Conservation (phyloP, 1,139 yeast species). For the Geotrichum europaeum region DNA sequence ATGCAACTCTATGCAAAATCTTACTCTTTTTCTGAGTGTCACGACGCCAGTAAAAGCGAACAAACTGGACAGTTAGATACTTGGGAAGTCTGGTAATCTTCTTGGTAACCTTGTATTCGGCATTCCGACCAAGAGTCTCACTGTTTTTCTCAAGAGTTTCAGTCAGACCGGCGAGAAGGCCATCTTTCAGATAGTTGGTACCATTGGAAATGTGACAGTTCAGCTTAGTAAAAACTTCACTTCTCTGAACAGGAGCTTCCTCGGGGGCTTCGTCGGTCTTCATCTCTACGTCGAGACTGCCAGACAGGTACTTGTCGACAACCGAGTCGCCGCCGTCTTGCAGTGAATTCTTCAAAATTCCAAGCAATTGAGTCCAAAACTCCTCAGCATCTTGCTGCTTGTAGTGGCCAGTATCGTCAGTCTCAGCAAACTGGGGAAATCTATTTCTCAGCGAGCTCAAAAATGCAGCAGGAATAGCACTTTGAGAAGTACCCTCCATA, state of each 20-base stretch:
- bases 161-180: conserved; percentile 64
- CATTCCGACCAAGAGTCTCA: conserved; percentile 60
- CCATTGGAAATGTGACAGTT: conserved; percentile 82
- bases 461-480: conserved; percentile 51
- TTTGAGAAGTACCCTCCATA: conserved; percentile 31
- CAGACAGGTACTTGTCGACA: conserved; percentile 54
- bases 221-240: conserved; percentile 61
- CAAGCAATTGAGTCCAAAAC: conserved; percentile 74
- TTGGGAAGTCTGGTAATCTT: conserved; percentile 78
- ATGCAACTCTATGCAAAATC: conserved; percentile 86
- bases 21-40: conserved; percentile 88
- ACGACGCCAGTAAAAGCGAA: conserved; percentile 92
- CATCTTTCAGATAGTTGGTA: conserved; percentile 86
- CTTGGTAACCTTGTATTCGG: conserved; percentile 63
- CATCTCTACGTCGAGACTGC: conserved; percentile 57
- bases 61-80: conserved; percentile 83
- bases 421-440: conserved; percentile 87
- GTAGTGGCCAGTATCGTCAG: conserved; percentile 57
- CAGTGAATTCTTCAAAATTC: conserved; percentile 40
- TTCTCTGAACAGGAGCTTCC: conserved; percentile 43
- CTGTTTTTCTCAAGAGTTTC: conserved; percentile 76
- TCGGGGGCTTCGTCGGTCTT: conserved; percentile 54
- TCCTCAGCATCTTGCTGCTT: conserved; percentile 99
- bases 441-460: conserved; percentile 41
- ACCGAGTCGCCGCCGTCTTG: conserved; percentile 26